phyloP scores from a whole-genome alignment of 169 alveolate species.

The Plasmodium vinckei region DNA sequence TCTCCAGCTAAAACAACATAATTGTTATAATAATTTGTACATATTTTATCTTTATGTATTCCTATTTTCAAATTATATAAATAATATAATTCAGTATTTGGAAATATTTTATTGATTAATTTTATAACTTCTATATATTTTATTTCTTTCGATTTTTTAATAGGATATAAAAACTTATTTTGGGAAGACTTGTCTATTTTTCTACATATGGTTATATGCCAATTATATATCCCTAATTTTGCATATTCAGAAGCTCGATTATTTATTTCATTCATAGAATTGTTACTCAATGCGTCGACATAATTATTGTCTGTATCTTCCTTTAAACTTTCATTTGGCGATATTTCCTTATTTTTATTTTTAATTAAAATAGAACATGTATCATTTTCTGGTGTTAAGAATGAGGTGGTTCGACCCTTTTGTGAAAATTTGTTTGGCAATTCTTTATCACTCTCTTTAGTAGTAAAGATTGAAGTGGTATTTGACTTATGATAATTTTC shows the following conservation, averaged over 20 bases:
- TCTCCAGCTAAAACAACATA: conserved; percentile 41
- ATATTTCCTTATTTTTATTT: not conserved
- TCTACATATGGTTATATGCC: conserved; percentile 62
- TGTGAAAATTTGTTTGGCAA: too few species aligned
- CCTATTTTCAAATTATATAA: conserved; percentile 35
- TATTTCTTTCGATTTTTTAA: conserved; percentile 10
- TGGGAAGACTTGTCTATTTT: not conserved
- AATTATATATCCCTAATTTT: conserved; percentile 22
- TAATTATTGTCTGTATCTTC: not conserved
- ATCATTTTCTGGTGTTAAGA: not conserved
- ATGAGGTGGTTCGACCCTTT: too few species aligned
- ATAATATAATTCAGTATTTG: conserved; percentile 17
- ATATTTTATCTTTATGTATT: conserved; percentile 35
- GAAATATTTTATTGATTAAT: conserved; percentile 28
- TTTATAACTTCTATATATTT: conserved; percentile 19
- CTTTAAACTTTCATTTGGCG: not conserved
- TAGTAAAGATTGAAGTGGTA: too few species aligned
- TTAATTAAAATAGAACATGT: not conserved
- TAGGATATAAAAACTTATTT: not conserved
- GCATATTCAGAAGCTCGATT: not conserved
- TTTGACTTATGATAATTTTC: too few species aligned
- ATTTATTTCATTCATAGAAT: not conserved
- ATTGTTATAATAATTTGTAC: conserved; percentile 11
- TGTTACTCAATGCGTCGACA: conserved; percentile 41
- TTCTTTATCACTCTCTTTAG: too few species aligned